Conservation (phyloP, 306 rosid species). For the Erythrophleum fordii region DNA sequence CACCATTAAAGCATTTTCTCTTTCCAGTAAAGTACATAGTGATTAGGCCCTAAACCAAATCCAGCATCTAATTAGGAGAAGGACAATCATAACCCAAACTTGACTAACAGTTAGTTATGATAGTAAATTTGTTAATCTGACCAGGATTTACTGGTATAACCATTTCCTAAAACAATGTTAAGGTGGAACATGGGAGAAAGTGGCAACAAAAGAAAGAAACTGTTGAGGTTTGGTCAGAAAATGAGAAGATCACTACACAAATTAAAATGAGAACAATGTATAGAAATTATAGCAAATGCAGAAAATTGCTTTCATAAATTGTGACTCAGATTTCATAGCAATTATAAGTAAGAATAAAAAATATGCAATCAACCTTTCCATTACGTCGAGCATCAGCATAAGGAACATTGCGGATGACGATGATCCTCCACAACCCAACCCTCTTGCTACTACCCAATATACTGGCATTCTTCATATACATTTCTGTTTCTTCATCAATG, state of each 20-base stretch:
- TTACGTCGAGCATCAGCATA: slow-evolving; percentile 90
- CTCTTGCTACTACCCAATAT: slow-evolving; percentile 66
- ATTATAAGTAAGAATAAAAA: slow-evolving; percentile 7
- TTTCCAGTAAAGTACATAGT: not conserved
- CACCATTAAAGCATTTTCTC: not conserved
- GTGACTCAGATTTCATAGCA: not conserved
- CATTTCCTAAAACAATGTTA: slow-evolving; percentile 24
- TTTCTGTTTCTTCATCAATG: slow-evolving; percentile 89
- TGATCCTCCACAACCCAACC: slow-evolving; percentile 93
- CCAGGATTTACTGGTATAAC: not conserved
- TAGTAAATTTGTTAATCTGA: not conserved
- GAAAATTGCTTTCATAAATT: slow-evolving; percentile 13
- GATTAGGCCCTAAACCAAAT: not conserved
- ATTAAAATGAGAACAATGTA: not conserved
- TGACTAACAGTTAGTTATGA: too few species aligned
- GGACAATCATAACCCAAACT: not conserved
- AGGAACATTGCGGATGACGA: slow-evolving; percentile 79
- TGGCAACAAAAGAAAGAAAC: slow-evolving; percentile 25
- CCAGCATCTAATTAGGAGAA: slow-evolving; percentile 1
- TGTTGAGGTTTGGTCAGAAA: slow-evolving; percentile 15
- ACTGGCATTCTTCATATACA: slow-evolving; percentile 77
- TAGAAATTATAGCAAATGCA: slow-evolving; percentile 2
- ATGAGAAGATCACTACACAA: slow-evolving; percentile 12
- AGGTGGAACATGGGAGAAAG: slow-evolving; percentile 17
- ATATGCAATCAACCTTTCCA: slow-evolving; percentile 75